Percentiles rank a stretch among this genome's conserved stretches.
Evolutionary conservation across 192 early-diverging fungal genomes (phyloP).

Genomic region (Oehlia diaphana): DNA sequence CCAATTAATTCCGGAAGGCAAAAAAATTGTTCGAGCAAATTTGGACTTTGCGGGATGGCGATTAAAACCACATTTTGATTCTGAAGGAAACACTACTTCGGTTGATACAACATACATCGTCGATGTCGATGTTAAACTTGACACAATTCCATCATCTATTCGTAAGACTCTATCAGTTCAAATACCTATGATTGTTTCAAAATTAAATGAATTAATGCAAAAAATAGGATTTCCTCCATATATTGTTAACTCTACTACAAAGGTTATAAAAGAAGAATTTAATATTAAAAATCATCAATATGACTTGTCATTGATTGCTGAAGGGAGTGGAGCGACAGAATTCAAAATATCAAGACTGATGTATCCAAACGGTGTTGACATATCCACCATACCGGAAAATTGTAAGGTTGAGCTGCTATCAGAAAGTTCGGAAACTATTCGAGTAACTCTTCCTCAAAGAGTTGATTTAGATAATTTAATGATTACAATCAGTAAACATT

Average conservation of each 20-base stretch:
- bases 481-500: background rate
- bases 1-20: constrained; percentile 46
- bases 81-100: constrained; percentile 37
- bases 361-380: constrained; percentile 48
- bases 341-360: constrained; percentile 42
- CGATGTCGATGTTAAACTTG: constrained; percentile 51
- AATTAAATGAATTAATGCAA: constrained; percentile 44
- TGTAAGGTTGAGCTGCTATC: constrained; percentile 33
- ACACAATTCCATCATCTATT: constrained; percentile 43
- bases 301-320: constrained; percentile 45
- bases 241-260: constrained; percentile 48
- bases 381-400: constrained; percentile 44
- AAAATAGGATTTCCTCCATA: constrained; percentile 56
- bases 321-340: constrained; percentile 46
- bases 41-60: constrained; percentile 54
- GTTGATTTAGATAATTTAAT: background rate
- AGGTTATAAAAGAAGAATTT: constrained; percentile 44
- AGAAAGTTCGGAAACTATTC: background rate
- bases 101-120: constrained; percentile 48
- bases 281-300: constrained; percentile 42
- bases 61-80: constrained; percentile 48
- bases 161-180: constrained; percentile 44
- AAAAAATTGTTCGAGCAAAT: constrained; percentile 44
- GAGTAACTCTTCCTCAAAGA: background rate
- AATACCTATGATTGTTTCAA: constrained; percentile 45